phyloP scores from a whole-genome alignment of 495 filamentous ascomycete genomes.

The Staphylotrichum tortipilum region DNA sequence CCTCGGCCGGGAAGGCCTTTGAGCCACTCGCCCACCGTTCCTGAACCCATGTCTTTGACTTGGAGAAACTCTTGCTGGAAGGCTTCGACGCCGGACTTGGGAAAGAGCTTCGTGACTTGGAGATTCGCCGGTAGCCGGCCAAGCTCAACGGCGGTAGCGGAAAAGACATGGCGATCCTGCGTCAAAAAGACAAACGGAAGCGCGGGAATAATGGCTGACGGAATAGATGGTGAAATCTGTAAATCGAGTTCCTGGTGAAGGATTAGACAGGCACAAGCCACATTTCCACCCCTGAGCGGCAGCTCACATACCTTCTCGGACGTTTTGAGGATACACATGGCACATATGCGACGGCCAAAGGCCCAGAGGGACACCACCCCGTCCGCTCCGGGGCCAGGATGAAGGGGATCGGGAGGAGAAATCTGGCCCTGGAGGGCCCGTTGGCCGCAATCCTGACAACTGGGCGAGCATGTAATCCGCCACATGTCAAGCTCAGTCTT shows the following conservation, averaged over 20 bases:
- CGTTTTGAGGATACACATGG: constrained; percentile 46
- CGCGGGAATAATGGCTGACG: constrained; percentile 49
- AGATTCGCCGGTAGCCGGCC: constrained; percentile 35
- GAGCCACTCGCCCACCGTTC: constrained; percentile 61
- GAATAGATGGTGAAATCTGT: constrained; percentile 48
- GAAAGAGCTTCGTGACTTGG: constrained; percentile 54
- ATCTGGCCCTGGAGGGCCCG: constrained; percentile 7
- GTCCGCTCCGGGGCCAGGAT: constrained; percentile 43
- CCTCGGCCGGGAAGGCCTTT: constrained; percentile 58
- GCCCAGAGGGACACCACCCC: constrained; percentile 54
- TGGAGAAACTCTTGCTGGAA: constrained; percentile 49
- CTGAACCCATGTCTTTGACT: constrained; percentile 49
- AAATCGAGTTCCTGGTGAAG: constrained; percentile 53
- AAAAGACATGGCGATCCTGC: constrained; percentile 45
- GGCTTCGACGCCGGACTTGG: constrained; percentile 44
- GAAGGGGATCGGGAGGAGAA: constrained; percentile 31
- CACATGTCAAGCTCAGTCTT: constrained; percentile 56
- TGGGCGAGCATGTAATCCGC: constrained; percentile 43
- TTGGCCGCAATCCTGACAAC: constrained; percentile 49
- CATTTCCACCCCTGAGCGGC: background rate
- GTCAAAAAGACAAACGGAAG: constrained; percentile 59
- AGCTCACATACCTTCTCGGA: constrained; percentile 49
- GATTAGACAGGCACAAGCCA: constrained; percentile 8
- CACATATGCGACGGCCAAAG: constrained; percentile 56
- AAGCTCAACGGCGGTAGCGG: constrained; percentile 42